These are phyloP conservation scores for Discostella pseudostelligera DNA, from an alignment of 108 stramenopile genomes.

Conservation along the genomic window DNA sequence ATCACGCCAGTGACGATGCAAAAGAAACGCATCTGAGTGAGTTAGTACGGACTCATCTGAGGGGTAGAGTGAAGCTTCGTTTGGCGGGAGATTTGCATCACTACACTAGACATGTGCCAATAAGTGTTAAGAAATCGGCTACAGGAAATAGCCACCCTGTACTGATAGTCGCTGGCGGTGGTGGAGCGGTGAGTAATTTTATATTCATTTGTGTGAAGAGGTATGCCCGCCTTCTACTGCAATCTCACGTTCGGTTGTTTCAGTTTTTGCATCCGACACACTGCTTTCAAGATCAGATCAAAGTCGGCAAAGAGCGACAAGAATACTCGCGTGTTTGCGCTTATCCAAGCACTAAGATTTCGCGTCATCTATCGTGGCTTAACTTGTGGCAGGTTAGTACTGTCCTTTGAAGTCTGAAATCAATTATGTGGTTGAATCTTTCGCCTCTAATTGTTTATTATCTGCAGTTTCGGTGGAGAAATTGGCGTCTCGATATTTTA, in stretches of 20 bases:
- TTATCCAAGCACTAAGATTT: slow-evolving; percentile 51
- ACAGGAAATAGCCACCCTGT: slow-evolving; percentile 25
- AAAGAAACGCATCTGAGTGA: slow-evolving; percentile 52
- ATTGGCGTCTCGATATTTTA: slow-evolving; percentile 61
- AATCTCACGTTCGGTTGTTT: not conserved
- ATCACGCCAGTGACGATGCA: slow-evolving; percentile 21
- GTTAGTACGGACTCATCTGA: slow-evolving; percentile 53
- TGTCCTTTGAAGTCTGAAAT: not conserved
- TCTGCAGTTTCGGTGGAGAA: slow-evolving; percentile 50
- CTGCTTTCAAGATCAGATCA: slow-evolving; percentile 48
- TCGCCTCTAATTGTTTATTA: not conserved
- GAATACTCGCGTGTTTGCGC: slow-evolving; percentile 48
- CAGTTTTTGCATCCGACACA: slow-evolving; percentile 58
- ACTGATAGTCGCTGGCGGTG: slow-evolving; percentile 62
- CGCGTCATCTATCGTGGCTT: slow-evolving; percentile 46
- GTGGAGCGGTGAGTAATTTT: slow-evolving; percentile 49
- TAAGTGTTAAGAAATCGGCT: not conserved
- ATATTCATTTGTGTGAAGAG: not conserved
- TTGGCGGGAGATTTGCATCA: slow-evolving; percentile 68
- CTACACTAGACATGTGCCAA: slow-evolving; percentile 59
- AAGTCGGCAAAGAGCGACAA: slow-evolving; percentile 41
- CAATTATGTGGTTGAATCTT: not conserved
- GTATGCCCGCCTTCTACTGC: not conserved
- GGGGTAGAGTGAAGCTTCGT: slow-evolving; percentile 49
- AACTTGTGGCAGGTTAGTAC: slow-evolving; percentile 50